phyloP scores from a whole-genome alignment of 345 rosid genomes.

The Eucalyptus cloeziana region DNA sequence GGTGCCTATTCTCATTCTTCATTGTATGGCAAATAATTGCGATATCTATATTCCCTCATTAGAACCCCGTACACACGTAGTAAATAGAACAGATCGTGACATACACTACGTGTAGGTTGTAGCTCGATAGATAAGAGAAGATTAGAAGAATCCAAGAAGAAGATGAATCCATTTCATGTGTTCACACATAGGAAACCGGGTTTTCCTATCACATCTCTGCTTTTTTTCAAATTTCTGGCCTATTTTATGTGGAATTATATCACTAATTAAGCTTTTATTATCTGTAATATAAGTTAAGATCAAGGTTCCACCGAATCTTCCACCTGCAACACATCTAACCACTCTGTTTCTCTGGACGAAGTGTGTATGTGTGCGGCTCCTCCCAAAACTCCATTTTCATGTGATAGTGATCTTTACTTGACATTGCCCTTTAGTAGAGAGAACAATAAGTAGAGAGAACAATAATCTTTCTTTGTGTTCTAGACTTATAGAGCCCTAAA shows the following conservation, averaged over 20 bases:
- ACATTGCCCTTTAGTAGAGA: background rate
- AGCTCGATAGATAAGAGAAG: background rate
- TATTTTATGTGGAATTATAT: background rate
- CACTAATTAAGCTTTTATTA: background rate
- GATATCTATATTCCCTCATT: background rate
- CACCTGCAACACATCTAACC: slow-evolving; percentile 5
- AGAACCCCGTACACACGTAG: background rate
- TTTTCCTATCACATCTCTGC: background rate
- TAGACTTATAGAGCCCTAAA: background rate
- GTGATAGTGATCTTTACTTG: background rate
- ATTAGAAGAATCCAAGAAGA: background rate
- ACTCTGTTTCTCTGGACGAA: slow-evolving; percentile 10
- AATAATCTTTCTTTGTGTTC: background rate
- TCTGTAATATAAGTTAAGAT: slow-evolving; percentile 1
- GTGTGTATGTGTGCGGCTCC: background rate
- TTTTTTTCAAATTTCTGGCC: background rate
- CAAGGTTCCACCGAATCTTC: slow-evolving; percentile 17
- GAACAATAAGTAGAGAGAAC: background rate
- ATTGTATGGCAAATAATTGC: background rate
- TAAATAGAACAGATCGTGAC: background rate
- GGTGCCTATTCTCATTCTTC: background rate
- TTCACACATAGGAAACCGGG: background rate
- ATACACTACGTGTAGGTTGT: background rate
- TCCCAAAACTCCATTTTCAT: background rate
- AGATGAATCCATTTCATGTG: background rate